phyloP scores from a whole-genome alignment of 345 rosid species.

The Aquilaria malaccensis region DNA sequence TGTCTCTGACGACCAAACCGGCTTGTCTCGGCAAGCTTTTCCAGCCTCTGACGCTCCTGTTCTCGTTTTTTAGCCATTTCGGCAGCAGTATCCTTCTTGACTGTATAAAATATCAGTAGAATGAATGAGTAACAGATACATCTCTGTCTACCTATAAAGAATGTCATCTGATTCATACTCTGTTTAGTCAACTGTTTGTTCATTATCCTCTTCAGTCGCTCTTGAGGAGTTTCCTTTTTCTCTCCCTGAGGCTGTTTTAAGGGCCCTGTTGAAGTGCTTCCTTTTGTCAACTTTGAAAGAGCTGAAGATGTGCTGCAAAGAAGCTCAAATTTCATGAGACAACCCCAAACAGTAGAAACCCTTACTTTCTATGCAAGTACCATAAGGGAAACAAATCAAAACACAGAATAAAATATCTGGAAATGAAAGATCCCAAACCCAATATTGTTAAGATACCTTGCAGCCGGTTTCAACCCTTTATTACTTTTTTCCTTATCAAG shows the following conservation, averaged over 20 bases:
- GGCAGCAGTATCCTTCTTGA: slow-evolving; percentile 91
- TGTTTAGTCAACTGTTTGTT: slow-evolving; percentile 85
- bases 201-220: slow-evolving; percentile 96
- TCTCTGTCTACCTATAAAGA: slow-evolving; percentile 1
- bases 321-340: neutral
- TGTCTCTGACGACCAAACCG: slow-evolving; percentile 54
- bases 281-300: slow-evolving; percentile 73
- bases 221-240: slow-evolving; percentile 98
- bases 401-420: slow-evolving; percentile 1
- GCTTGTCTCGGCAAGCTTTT: slow-evolving; percentile 88
- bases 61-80: slow-evolving; percentile 92
- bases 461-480: slow-evolving; percentile 43
- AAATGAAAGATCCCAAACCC: neutral
- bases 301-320: slow-evolving; percentile 59
- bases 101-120: slow-evolving; percentile 30
- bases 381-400: neutral
- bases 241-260: slow-evolving; percentile 51
- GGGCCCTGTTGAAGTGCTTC: slow-evolving; percentile 41
- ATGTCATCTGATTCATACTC: slow-evolving; percentile 40
- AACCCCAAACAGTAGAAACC: neutral
- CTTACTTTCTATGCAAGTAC: neutral
- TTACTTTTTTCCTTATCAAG: slow-evolving; percentile 64
- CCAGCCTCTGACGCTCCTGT: slow-evolving; percentile 86
- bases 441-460: slow-evolving; percentile 36
- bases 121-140: neutral